These are phyloP conservation scores for Penicillium sp. DNA, from an alignment of 2,329 filamentous ascomycete species.

Conservation along the genomic window DNA sequence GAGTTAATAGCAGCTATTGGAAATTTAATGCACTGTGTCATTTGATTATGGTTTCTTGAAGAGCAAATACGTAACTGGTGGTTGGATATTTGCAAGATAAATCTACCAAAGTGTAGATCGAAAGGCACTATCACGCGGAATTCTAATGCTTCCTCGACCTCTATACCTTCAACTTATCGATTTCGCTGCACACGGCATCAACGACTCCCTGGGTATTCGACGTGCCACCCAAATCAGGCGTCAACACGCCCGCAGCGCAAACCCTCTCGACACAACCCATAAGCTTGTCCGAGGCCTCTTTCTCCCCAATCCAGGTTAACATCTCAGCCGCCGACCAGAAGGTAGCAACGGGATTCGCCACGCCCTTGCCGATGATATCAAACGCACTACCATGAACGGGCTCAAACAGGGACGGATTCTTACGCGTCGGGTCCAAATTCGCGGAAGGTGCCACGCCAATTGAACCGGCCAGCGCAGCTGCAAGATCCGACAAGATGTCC, in stretches of 20 bases:
- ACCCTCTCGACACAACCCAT: constrained; percentile 62
- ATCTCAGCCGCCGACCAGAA: constrained; percentile 70
- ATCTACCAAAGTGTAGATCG: no score
- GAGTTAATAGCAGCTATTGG: no score
- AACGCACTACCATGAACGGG: constrained; percentile 64
- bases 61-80: no score
- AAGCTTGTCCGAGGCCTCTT: constrained; percentile 55
- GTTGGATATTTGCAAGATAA: no score
- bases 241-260: constrained; percentile 53
- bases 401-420: constrained; percentile 61
- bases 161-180: constrained; percentile 34
- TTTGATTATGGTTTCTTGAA: no score
- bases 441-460: constrained; percentile 70
- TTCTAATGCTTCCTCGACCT: background rate
- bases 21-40: no score
- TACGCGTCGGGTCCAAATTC: constrained; percentile 63
- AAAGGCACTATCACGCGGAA: background rate
- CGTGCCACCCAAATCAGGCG: constrained; percentile 58
- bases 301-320: constrained; percentile 60
- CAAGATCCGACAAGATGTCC: constrained; percentile 68
- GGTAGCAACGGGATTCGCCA: constrained; percentile 62
- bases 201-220: constrained; percentile 58
- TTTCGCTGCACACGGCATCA: constrained; percentile 53
- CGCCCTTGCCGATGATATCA: constrained; percentile 61
- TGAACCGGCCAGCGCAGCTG: constrained; percentile 65